Percentiles rank a stretch among this genome's conserved stretches.
These are phyloP conservation scores for Rubroboletus pulcherrimus DNA, from an alignment of 768 basidiomycete species.

Conservation along the genomic window DNA sequence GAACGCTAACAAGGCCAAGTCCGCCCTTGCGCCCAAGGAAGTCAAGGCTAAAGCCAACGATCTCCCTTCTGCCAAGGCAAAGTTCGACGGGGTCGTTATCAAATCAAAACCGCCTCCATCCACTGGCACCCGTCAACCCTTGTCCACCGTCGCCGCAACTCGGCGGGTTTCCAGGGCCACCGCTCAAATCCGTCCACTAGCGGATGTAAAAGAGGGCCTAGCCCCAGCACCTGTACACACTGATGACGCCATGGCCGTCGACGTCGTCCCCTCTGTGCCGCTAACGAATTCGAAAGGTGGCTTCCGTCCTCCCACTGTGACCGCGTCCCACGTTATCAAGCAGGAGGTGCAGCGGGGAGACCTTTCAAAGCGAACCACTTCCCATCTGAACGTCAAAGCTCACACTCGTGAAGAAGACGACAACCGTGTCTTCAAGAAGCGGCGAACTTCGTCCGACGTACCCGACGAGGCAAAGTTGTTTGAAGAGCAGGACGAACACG, in stretches of 20 bases:
- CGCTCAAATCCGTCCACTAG: constrained; percentile 23
- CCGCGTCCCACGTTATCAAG: constrained; percentile 21
- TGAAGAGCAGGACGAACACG: constrained; percentile 38
- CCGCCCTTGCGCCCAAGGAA: constrained; percentile 31
- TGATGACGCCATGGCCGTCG: constrained; percentile 54
- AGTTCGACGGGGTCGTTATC: constrained; percentile 61
- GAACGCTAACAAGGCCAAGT: constrained; percentile 41
- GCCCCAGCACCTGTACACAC: constrained; percentile 25
- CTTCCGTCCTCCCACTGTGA: constrained; percentile 31
- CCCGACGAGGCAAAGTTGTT: constrained; percentile 44
- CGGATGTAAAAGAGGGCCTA: constrained; percentile 28
- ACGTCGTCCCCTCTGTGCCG: constrained; percentile 34
- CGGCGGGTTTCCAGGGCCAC: constrained; percentile 37
- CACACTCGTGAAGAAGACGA: constrained; percentile 52
- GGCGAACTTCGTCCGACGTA: constrained; percentile 65
- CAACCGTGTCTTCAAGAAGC: constrained; percentile 65
- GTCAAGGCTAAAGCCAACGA: constrained; percentile 56
- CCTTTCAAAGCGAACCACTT: constrained; percentile 30
- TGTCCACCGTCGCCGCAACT: constrained; percentile 48
- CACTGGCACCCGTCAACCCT: constrained; percentile 44
- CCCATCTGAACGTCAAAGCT: constrained; percentile 30
- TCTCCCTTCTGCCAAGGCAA: constrained; percentile 41
- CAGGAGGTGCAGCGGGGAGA: constrained; percentile 29
- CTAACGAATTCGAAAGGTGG: background rate
- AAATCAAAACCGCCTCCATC: constrained; percentile 41